Percentiles rank a stretch among this genome's conserved stretches.
These are phyloP conservation scores for Halenospora varia DNA, from an alignment of 495 filamentous ascomycete species.

Conservation along the genomic window DNA sequence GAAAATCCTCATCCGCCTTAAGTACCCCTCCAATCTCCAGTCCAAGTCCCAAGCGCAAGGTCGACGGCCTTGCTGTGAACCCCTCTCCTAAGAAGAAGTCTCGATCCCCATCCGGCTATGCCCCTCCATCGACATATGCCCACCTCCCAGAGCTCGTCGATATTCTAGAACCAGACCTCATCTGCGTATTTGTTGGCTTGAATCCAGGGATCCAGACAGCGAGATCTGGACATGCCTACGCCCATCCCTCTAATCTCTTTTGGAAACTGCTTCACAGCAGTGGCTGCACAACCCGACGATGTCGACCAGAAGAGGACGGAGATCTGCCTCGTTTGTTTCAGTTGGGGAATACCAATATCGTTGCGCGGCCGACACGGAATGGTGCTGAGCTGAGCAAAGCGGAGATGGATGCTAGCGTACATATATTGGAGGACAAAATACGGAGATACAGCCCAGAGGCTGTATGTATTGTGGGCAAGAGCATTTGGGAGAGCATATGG, in stretches of 20 bases:
- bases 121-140: conserved; percentile 62
- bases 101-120: conserved; percentile 43
- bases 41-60: too few relatives aligned
- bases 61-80: too few relatives aligned
- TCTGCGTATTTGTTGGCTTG: conserved; percentile 81
- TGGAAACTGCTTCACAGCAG: conserved; percentile 83
- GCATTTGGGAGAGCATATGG: conserved; percentile 93
- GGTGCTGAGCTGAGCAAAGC: conserved; percentile 70
- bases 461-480: conserved; percentile 86
- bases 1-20: neutral
- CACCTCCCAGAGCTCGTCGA: conserved; percentile 70
- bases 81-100: conserved; percentile 29
- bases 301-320: conserved; percentile 62
- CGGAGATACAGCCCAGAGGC: conserved; percentile 66
- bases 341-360: conserved; percentile 87
- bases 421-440: conserved; percentile 73
- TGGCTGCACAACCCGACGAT: conserved; percentile 62
- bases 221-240: conserved; percentile 76
- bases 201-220: conserved; percentile 89
- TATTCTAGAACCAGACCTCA: conserved; percentile 68
- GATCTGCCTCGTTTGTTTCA: conserved; percentile 63
- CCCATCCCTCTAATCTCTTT: conserved; percentile 89
- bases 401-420: conserved; percentile 83
- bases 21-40: neutral
- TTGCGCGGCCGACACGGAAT: conserved; percentile 72